These are phyloP conservation scores for Puccinia polysora DNA, from an alignment of 1,284 basidiomycete species.

Conservation along the genomic window DNA sequence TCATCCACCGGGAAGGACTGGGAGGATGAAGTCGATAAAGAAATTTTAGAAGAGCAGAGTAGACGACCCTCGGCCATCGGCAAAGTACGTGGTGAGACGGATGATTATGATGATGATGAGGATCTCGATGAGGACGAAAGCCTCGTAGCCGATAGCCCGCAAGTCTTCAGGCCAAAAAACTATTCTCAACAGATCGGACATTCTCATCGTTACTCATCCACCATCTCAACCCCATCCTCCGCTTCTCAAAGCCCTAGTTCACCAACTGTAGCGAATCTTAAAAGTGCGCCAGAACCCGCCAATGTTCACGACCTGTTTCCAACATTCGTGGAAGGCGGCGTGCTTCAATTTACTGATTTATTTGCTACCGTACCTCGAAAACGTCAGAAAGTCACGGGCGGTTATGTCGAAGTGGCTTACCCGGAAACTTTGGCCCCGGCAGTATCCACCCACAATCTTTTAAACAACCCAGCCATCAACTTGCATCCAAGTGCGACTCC, in stretches of 20 bases:
- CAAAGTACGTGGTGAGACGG: conserved; percentile 35
- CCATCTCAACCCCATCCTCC: conserved; percentile 37
- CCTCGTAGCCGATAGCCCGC: conserved; percentile 36
- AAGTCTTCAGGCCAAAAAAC: conserved; percentile 44
- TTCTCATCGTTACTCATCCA: conserved; percentile 30
- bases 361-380: conserved; percentile 74
- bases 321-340: conserved; percentile 69
- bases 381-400: conserved; percentile 66
- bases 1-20: conserved; percentile 64
- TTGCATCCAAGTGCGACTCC: conserved; percentile 59
- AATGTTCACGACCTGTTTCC: conserved; percentile 84
- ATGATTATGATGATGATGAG: conserved; percentile 45
- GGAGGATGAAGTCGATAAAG: conserved; percentile 75
- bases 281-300: conserved; percentile 54
- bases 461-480: conserved; percentile 38
- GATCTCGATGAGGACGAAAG: conserved; percentile 44
- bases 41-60: conserved; percentile 60
- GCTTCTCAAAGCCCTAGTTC: conserved; percentile 36
- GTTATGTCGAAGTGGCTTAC: conserved; percentile 57
- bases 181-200: conserved; percentile 33
- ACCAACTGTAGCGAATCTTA: conserved; percentile 44
- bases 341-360: conserved; percentile 85
- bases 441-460: conserved; percentile 30
- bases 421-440: neutral
- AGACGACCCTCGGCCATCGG: conserved; percentile 14